Evolutionary conservation across 2,329 filamentous ascomycete species (phyloP), one percentile per base, ranked within the genome.

Genomic region (Ceratocystis cubensis): DNA sequence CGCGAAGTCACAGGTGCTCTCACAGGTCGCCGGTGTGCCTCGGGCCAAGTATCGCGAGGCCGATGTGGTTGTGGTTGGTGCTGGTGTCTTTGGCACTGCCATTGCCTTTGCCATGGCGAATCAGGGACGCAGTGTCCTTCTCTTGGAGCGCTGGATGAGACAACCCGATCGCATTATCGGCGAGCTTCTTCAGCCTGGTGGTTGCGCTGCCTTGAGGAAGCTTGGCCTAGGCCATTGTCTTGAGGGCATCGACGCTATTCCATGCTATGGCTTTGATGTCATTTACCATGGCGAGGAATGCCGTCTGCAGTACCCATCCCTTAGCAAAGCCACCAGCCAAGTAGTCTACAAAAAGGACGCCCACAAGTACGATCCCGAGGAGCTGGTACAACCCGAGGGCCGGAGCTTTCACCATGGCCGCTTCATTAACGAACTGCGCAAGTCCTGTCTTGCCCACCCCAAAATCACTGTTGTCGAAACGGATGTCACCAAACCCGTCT

Each of bases 101-200:
- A 80, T 91, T 25, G 93, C 94, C 20, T 88, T 87, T 70, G 85
- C 93, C 25, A 82, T 97, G 59, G 92, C 89, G 68, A 87, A 88
- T 71, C 94, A 97, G 78, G 92, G 91, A 65, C 86, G 94, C 69
- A 95, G 89, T 74, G 92, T 99, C 30, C 82, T 97, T 30, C 79
- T 99, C 64, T 84, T 99, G 63, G 94, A 99, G 78, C 84, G 84
- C 72, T 95, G 86, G 77, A 80, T 97, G 77, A 91, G 91, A 76
- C 88, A 97, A 78, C 94, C 94, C 22, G 88, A 97, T 78, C 86
- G 94, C 70, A 99, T 99, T 71, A 91, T 99, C 61, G 94, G 94
- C 71, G 94, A 99, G 78, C 78, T 99, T 70, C 79, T 99, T 71
- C 94, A 99, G 76, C 94, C 94, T 0, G 94, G 94, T 63, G 94